Conservation (phyloP, 768 basidiomycete species). For the Lentinus tigrinus region DNA sequence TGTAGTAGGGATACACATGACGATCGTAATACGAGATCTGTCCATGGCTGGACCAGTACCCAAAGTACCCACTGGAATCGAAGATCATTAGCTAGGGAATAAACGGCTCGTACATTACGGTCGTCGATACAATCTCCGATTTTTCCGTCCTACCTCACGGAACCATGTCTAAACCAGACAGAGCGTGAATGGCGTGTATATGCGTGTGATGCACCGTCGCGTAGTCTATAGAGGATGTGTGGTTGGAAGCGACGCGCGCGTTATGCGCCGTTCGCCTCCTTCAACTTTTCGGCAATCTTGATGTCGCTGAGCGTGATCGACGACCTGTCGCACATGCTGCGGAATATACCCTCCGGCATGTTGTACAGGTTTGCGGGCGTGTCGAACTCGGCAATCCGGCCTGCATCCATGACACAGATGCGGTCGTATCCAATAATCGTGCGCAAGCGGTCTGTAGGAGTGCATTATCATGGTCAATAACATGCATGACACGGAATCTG, state of each 20-base stretch:
- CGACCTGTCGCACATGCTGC: conserved; percentile 85
- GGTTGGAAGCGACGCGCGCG: background rate
- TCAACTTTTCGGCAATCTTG: conserved; percentile 33
- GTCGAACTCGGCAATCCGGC: conserved; percentile 83
- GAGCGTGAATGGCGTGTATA: background rate
- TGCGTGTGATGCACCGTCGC: background rate
- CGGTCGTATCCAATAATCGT: conserved; percentile 89
- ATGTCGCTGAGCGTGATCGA: conserved; percentile 75
- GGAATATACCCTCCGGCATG: conserved; percentile 65
- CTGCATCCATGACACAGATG: conserved; percentile 84
- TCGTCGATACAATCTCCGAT: background rate
- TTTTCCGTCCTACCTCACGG: too few relatives aligned
- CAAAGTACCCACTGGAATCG: too few relatives aligned
- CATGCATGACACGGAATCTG: too few relatives aligned
- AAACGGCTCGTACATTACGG: background rate
- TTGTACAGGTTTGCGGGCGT: conserved; percentile 68
- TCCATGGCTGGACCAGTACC: too few relatives aligned
- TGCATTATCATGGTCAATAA: too few relatives aligned
- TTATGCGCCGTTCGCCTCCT: conserved; percentile 7
- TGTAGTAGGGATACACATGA: too few relatives aligned
- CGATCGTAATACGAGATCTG: background rate
- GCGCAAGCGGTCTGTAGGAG: conserved; percentile 73
- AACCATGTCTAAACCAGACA: too few relatives aligned
- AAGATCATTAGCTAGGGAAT: background rate
- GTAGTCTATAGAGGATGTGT: background rate